Percentiles rank a stretch among this genome's conserved stretches.
Evolutionary conservation across 208 protist genomes (phyloP).

Genomic region (Leishmania amazonensis): DNA sequence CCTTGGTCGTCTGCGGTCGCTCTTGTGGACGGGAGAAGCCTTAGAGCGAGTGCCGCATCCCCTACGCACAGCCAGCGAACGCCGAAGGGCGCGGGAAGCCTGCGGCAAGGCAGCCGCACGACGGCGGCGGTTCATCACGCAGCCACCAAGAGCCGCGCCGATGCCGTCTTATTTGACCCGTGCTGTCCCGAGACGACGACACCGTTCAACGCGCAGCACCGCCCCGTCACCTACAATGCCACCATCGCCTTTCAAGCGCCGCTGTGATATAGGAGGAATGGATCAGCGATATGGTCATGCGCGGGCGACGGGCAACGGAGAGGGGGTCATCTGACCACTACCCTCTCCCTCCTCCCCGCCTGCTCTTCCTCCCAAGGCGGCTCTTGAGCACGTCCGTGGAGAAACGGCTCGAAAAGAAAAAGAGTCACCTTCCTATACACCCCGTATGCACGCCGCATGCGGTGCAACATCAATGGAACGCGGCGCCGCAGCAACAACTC

Average conservation of each 20-base stretch:
- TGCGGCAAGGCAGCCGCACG: neutral
- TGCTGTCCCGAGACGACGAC: slow-evolving; percentile 27
- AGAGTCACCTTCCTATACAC: neutral
- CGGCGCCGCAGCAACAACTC: too few species aligned
- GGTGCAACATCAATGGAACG: neutral
- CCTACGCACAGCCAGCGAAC: neutral
- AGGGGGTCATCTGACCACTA: neutral
- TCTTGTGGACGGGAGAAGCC: neutral
- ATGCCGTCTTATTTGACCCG: slow-evolving; percentile 16
- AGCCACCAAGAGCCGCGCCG: neutral
- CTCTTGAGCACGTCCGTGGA: neutral
- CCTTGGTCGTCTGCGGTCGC: neutral
- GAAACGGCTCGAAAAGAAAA: neutral
- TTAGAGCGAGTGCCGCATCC: neutral
- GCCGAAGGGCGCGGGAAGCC: neutral
- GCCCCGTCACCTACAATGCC: slow-evolving; percentile 32
- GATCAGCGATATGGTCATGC: neutral
- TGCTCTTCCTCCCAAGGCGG: neutral
- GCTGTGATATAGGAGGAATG: neutral
- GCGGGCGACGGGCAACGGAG: neutral
- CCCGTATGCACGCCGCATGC: too few species aligned
- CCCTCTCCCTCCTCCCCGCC: neutral
- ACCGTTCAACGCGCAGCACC: slow-evolving; percentile 21
- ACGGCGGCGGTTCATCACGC: neutral
- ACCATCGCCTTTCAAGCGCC: slow-evolving; percentile 10